Percentiles rank a stretch among this genome's conserved stretches.
Conservation (phyloP, 2,329 filamentous ascomycete genomes). For the Septoria linicola region DNA sequence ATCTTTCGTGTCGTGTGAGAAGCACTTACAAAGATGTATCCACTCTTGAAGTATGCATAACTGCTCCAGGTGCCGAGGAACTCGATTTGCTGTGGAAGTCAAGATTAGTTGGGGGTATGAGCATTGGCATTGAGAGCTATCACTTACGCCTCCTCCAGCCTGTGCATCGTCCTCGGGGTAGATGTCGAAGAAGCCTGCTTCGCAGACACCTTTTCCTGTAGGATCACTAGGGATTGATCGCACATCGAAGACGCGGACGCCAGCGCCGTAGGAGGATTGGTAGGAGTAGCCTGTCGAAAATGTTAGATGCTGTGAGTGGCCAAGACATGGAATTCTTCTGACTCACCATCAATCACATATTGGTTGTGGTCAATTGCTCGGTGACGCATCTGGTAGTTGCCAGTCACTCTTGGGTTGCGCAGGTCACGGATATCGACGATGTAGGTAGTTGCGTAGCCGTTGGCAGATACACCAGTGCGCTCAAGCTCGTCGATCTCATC, state of each 20-base stretch:
- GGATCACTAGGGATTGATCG: constrained; percentile 43
- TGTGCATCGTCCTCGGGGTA: constrained; percentile 42
- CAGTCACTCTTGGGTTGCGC: constrained; percentile 41
- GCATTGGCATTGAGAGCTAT: constrained; percentile 39
- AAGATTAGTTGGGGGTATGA: constrained; percentile 52
- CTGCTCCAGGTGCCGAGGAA: too few species aligned
- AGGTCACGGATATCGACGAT: constrained; percentile 11
- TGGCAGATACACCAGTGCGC: background rate
- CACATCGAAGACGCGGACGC: constrained; percentile 39
- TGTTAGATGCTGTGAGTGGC: too few species aligned
- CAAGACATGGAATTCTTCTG: too few species aligned
- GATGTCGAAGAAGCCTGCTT: constrained; percentile 53
- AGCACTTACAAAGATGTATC: constrained; percentile 53
- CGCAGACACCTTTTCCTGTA: constrained; percentile 46
- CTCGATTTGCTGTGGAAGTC: too few species aligned
- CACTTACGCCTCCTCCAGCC: too few species aligned
- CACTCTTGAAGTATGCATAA: too few species aligned
- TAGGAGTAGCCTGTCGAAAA: too few species aligned
- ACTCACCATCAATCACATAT: constrained; percentile 39
- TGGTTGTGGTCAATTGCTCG: constrained; percentile 48
- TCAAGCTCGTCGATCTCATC: constrained; percentile 5
- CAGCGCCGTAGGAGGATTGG: constrained; percentile 40
- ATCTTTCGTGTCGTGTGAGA: too few species aligned
- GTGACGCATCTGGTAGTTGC: too few species aligned
- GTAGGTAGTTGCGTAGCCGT: background rate